Base-by-base conservation (phyloP, 2,329 filamentous ascomycete genomes). In the Epicoccum nigrum region DNA sequence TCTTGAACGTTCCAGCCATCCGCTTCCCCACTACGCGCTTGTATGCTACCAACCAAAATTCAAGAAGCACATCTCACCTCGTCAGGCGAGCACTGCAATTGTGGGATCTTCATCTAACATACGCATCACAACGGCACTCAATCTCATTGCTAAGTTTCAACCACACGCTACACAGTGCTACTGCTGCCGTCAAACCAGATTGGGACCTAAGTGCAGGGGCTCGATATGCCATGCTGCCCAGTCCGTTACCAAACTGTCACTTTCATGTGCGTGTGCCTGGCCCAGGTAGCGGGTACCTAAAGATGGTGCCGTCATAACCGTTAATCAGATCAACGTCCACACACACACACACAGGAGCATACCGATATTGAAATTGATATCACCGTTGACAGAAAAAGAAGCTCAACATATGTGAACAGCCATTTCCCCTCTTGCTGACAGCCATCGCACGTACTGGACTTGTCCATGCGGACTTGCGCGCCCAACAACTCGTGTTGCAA, bases 181-280 rank as follows among this genome's bases (percentile, higher is more conserved):
- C 31, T 5, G 19, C 42, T 51, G 46, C 45, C 35, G 37, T 49
- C 49, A 35, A 30, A 47, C 52, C 48, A 23, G 20, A 53, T 59
- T 39, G 39, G 54, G 52, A 35, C 35, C 9, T 54, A 37, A 42
- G 55, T 51, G 53, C 57, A 62, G 44, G 41, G 54, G 49, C 45
- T 35, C 40, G 55, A 58, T 64, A 70, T 70, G 68, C 63, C 60
- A 61, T 72, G 68, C 68, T 70, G 67, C 68, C 69, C 67, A 70
- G 66, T 65, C 63, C 55, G 60, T 59, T 59, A 23, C 40, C 59
- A 51, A 47, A 42, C 45, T 51, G 49, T 59, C 56, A 63, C 53
- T 44, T 32, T 45, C 44, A 41, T 28, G 33, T 55, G 49, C 54
- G 57, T 58, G 48, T 55, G 37, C 50, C 53, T 56, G 53, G 50